These are phyloP conservation scores for Cantharellus anzutake DNA, from an alignment of 768 basidiomycete species.

Conservation along the genomic window DNA sequence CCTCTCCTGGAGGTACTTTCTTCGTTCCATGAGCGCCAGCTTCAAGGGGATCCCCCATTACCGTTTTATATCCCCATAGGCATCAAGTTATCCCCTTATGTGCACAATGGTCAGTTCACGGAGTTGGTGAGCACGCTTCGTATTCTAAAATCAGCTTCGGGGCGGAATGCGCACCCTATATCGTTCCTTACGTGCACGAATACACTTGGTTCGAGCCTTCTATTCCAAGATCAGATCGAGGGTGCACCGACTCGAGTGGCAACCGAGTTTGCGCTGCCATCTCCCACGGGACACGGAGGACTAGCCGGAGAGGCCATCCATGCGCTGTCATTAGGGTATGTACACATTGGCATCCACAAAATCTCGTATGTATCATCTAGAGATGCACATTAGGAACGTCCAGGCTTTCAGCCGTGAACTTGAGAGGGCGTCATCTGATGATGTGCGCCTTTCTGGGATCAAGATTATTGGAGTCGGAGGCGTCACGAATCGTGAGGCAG, in stretches of 20 bases:
- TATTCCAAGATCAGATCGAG: slow-evolving; percentile 37
- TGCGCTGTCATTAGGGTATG: slow-evolving; percentile 60
- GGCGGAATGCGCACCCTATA: slow-evolving; percentile 25
- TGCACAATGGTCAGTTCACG: slow-evolving; percentile 39
- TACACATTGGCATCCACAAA: slow-evolving; percentile 16
- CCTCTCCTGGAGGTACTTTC: slow-evolving; percentile 29
- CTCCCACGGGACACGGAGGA: slow-evolving; percentile 43
- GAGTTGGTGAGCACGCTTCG: slow-evolving; percentile 31
- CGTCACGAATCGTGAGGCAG: slow-evolving; percentile 41
- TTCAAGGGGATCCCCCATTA: slow-evolving; percentile 20
- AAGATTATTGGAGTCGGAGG: slow-evolving; percentile 74
- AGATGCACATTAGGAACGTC: slow-evolving; percentile 14
- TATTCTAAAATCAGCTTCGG: slow-evolving; percentile 14
- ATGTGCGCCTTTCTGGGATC: slow-evolving; percentile 24
- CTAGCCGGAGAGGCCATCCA: slow-evolving; percentile 64
- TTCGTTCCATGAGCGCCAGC: slow-evolving; percentile 27
- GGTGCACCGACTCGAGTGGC: slow-evolving; percentile 2
- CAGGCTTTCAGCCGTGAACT: slow-evolving; percentile 36
- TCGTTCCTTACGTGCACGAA: slow-evolving; percentile 68
- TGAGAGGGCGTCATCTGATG: slow-evolving; percentile 14
- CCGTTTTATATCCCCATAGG: slow-evolving; percentile 37
- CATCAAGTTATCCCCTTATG: slow-evolving; percentile 64
- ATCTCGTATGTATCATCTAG: not conserved
- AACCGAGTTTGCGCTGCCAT: slow-evolving; percentile 29
- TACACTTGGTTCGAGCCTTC: slow-evolving; percentile 51